Evolutionary conservation across 306 rosid genomes (phyloP).

Genomic region (Dicorynia guianensis): DNA sequence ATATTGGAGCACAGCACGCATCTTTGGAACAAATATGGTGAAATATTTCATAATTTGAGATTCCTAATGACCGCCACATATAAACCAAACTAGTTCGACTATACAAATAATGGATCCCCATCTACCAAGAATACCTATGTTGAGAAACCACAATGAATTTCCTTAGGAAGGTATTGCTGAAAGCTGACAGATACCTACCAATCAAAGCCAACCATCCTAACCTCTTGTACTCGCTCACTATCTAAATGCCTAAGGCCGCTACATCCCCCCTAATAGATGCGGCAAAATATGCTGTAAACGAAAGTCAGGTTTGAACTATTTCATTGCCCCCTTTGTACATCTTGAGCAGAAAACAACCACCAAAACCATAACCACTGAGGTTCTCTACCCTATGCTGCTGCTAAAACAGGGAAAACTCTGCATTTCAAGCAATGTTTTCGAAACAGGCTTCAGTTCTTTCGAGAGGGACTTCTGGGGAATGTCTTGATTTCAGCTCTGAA

Average conservation of each 20-base stretch:
- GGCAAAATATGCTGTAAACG: background rate
- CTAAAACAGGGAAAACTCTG: slow-evolving; percentile 12
- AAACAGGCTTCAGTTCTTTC: slow-evolving; percentile 28
- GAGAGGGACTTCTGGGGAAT: slow-evolving; percentile 26
- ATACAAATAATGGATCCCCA: slow-evolving; percentile 33
- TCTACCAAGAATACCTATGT: slow-evolving; percentile 15
- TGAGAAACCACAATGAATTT: slow-evolving; percentile 18
- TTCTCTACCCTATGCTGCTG: slow-evolving; percentile 14
- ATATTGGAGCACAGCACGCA: no score
- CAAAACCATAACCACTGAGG: background rate
- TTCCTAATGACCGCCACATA: slow-evolving; percentile 31
- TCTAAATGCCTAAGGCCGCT: background rate
- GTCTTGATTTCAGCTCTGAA: slow-evolving; percentile 45
- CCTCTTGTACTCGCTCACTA: slow-evolving; percentile 17
- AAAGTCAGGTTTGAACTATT: background rate
- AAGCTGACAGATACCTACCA: background rate
- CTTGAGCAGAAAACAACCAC: slow-evolving; percentile 2
- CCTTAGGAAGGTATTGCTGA: background rate
- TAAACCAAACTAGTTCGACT: slow-evolving; percentile 36
- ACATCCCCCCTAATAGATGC: background rate
- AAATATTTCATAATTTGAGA: background rate
- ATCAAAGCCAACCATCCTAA: slow-evolving; percentile 8
- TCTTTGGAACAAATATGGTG: background rate
- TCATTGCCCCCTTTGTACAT: background rate
- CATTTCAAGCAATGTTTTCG: slow-evolving; percentile 44